Percentiles rank a stretch among this genome's conserved stretches.
phyloP scores from a whole-genome alignment of 305 asterid species.

The Rubia peregrina region DNA sequence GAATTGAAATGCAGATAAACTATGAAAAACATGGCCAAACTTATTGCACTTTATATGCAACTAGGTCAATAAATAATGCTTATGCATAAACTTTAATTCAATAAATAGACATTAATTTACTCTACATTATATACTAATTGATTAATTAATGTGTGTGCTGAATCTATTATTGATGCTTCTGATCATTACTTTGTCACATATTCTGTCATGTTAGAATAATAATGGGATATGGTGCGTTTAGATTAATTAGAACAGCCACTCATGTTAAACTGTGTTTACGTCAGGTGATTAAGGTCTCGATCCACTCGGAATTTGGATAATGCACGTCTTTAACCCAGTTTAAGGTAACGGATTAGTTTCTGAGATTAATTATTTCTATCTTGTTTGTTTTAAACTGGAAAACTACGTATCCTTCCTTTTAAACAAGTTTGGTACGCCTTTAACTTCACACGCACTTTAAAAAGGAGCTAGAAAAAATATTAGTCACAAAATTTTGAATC shows the following conservation, averaged over 20 bases:
- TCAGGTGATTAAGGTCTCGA: constrained; percentile 12
- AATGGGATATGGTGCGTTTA: constrained; percentile 20
- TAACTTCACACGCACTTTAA: too few relatives aligned
- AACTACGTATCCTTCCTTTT: too few relatives aligned
- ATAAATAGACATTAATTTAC: too few relatives aligned
- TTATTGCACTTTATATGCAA: background rate
- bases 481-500: too few relatives aligned
- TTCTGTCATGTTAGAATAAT: constrained; percentile 16
- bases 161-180: background rate
- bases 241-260: constrained; percentile 15
- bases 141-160: background rate
- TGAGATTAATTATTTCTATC: background rate
- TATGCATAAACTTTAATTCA: background rate
- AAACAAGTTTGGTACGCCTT: too few relatives aligned
- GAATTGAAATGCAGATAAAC: too few relatives aligned
- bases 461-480: too few relatives aligned
- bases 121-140: background rate
- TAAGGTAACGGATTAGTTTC: background rate
- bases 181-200: background rate
- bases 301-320: constrained; percentile 21
- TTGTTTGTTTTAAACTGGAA: too few relatives aligned
- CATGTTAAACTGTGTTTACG: constrained; percentile 21
- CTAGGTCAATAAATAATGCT: background rate
- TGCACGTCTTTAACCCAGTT: background rate
- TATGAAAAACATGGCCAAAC: background rate